Percentiles rank a stretch among this genome's conserved stretches.
phyloP scores from a whole-genome alignment of 192 early-diverging fungal genomes.

The Lunasporangiospora selenospora region DNA sequence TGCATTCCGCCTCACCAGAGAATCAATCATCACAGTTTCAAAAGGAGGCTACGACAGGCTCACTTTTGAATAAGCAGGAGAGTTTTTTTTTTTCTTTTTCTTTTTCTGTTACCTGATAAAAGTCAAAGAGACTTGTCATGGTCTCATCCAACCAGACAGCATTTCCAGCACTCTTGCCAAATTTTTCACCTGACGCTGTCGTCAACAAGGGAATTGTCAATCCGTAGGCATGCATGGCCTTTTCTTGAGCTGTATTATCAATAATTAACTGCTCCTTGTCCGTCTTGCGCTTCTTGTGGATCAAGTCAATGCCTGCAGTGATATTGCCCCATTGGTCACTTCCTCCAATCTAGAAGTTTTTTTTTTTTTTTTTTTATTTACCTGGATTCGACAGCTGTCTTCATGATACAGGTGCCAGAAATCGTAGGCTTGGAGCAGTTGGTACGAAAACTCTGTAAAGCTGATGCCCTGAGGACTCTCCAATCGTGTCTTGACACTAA shows the following conservation, averaged over 20 bases:
- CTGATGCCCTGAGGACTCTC: slow-evolving; percentile 85
- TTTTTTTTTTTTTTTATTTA: slow-evolving; percentile 14
- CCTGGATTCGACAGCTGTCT: slow-evolving; percentile 71
- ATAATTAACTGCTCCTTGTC: slow-evolving; percentile 32
- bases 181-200: slow-evolving; percentile 91
- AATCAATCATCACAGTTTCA: too few relatives aligned
- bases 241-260: background rate
- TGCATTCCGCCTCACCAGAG: too few relatives aligned
- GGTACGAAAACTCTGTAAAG: slow-evolving; percentile 97
- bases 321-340: slow-evolving; percentile 99
- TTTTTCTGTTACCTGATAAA: slow-evolving; percentile 81
- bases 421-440: slow-evolving; percentile 94
- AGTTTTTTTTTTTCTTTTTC: background rate
- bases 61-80: too few relatives aligned
- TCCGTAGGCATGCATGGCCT: slow-evolving; percentile 69
- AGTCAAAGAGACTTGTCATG: slow-evolving; percentile 83
- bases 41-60: too few relatives aligned
- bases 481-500: slow-evolving; percentile 84
- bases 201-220: slow-evolving; percentile 89
- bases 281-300: slow-evolving; percentile 65
- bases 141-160: slow-evolving; percentile 91
- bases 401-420: slow-evolving; percentile 83
- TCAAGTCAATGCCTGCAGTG: slow-evolving; percentile 90
- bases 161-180: slow-evolving; percentile 97
- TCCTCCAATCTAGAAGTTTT: slow-evolving; percentile 74